Conservation (phyloP, 148 eudicot genomes). For the Cornus suecica region DNA sequence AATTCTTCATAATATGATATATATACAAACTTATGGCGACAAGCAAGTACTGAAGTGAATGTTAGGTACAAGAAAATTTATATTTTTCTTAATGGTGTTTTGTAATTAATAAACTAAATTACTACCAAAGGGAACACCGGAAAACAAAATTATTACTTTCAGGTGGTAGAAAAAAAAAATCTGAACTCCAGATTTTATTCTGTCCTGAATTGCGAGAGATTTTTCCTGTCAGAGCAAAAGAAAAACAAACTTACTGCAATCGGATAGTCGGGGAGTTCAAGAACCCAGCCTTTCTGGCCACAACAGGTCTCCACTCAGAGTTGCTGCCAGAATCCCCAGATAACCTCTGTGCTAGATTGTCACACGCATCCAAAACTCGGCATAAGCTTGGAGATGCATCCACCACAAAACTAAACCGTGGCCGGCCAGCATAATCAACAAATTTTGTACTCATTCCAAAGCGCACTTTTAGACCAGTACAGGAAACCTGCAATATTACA, state of each 20-base stretch:
- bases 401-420: slow-evolving; percentile 74
- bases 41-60: too few relatives aligned
- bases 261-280: slow-evolving; percentile 66
- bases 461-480: slow-evolving; percentile 53
- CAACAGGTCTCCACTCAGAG: slow-evolving; percentile 79
- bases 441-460: slow-evolving; percentile 69
- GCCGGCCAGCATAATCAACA: slow-evolving; percentile 71
- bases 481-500: slow-evolving; percentile 39
- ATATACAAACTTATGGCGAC: too few relatives aligned
- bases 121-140: neutral
- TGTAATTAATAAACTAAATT: neutral
- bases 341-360: slow-evolving; percentile 49
- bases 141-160: neutral
- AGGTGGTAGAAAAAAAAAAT: neutral
- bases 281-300: slow-evolving; percentile 67
- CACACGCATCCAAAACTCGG: slow-evolving; percentile 62
- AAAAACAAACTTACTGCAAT: slow-evolving; percentile 64
- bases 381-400: slow-evolving; percentile 71
- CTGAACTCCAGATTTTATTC: neutral
- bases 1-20: neutral
- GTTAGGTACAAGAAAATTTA: neutral
- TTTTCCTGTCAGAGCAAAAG: neutral
- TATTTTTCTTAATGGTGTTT: neutral
- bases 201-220: slow-evolving; percentile 3
- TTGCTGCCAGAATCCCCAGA: slow-evolving; percentile 57